Base-by-base conservation (phyloP, 345 rosid genomes). In the Firmiana major region DNA sequence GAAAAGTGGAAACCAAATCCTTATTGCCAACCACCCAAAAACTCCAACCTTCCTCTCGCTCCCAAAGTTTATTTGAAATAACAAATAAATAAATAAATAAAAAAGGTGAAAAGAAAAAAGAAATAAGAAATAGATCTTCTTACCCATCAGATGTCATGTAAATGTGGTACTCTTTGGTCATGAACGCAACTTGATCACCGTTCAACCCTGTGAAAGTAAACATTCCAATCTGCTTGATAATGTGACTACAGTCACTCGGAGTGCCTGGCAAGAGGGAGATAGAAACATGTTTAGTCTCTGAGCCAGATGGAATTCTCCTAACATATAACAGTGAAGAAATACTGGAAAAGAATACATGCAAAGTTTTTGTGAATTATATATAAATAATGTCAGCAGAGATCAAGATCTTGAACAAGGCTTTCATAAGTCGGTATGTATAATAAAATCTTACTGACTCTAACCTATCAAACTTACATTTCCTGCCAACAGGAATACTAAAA, bases 231-330 rank as follows among this genome's bases (percentile, higher is more conserved):
- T 91, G 96, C 85, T 87, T 88, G 79, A 82, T 81, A 42, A 91
- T 88, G 86, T 91, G 96, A 81, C 88, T 89, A 93, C 96, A 91
- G 71, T 91, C 91, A 66, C 96, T 93, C 12, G 93, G 92, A 76
- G 96, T 91, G 62, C 93, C 96, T 91, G 88, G 76, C 49, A 45
- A 73, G 53, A 57, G 36, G 42, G 40, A 65, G 69, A 54, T 43
- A 12, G 43, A 45, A 68, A 57, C 72, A 71, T 62, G 66, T 7
- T 63, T n/a, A 16, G 21, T 69, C 36, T 36, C 9, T 9, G 28
- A 6, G 16, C 28, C 26, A 22, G 7, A 43, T 77, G 45, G 13
- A 42, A 58, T 64, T n/a, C 24, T 54, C 42, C 77, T 55, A 75
- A 54, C 21, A 76, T 62, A 49, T 21, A 53, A 28, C 5, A 34